Base-by-base conservation (phyloP, 2,329 filamentous ascomycete species). In the Aciculosporium take region DNA sequence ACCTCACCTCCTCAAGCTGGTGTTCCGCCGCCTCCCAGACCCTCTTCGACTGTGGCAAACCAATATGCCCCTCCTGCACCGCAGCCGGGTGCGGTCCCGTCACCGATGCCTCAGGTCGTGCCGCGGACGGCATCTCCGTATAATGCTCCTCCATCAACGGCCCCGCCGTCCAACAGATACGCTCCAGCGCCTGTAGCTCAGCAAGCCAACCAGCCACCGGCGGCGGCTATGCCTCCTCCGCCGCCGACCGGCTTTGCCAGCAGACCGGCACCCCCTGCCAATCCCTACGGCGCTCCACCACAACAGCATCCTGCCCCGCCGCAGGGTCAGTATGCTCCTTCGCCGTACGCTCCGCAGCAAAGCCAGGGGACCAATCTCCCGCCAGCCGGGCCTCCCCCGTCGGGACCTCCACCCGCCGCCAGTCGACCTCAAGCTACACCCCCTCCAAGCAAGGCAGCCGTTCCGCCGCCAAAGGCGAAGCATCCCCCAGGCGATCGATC, bases 401-500 rank as follows among this genome's bases (percentile, higher is more conserved):
- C 45, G 9, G 48, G 50, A n/a, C 47, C 46, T 17, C 64, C 65
- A 15, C 60, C 61, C 24, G 56, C 53, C 15, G 49, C 53, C 15
- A 49, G 46, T 9, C 49, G 50, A 27, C 45, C 59, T 3, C 53
- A 46, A 39, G 50, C 58, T 38, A 65, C 66, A 18, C 67, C 69
- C 29, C 66, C 68, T 9, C 65, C 71, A 28, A 64, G 71, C 4
- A 61, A 62, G 45, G 60, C 67, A 10, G 58, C 67, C 9, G 58
- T 65, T 33, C 63, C 72, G 18, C 68, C 77, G 10, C 53, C 75
- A n/a, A 71, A 69, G 54, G 55, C 69, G 23, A 86, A 77, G 57
- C 74, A 91, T 56, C 84, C 87, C 66, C 63, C 84, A 32, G 89
- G 89, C 51, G 89, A 96, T 60, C 80, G 89, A 38, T 85, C 83